A percentile compares a stretch with the other conserved stretches of the same genome.
Evolutionary conservation across 768 basidiomycete genomes (phyloP).

Genomic region (Fomitopsis pulvina): DNA sequence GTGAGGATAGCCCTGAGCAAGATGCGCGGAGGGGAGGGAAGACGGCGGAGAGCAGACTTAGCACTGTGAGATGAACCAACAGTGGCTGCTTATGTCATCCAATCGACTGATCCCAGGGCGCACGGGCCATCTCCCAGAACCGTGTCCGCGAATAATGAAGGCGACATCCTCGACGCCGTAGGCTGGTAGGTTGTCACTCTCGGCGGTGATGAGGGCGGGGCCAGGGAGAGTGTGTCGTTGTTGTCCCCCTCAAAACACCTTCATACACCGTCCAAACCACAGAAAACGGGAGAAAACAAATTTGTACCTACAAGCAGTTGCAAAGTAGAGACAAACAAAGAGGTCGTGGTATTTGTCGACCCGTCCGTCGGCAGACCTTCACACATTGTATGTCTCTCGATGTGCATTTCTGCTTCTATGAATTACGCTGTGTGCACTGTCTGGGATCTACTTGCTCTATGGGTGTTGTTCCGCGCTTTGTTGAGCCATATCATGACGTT

Average conservation of each 20-base stretch:
- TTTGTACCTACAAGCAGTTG: conserved; percentile 26
- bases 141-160: neutral
- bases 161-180: conserved; percentile 2
- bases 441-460: no score
- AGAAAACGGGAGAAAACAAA: conserved; percentile 75
- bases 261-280: conserved; percentile 66
- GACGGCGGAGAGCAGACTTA: conserved; percentile 15
- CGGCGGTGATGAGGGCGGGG: conserved; percentile 24
- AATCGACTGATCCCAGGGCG: conserved; percentile 19
- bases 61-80: conserved; percentile 18
- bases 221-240: conserved; percentile 33
- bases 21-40: conserved; percentile 7
- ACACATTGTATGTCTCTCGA: no score
- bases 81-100: conserved; percentile 22
- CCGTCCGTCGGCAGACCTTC: no score
- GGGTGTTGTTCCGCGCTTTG: no score
- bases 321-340: conserved; percentile 28
- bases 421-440: no score
- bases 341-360: neutral
- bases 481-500: no score
- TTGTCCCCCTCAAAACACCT: conserved; percentile 45
- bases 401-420: no score
- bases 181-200: conserved; percentile 7
- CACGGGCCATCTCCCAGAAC: conserved; percentile 18
- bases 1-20: neutral